phyloP scores from a whole-genome alignment of 345 rosid genomes.

The Sisymbrium irio region DNA sequence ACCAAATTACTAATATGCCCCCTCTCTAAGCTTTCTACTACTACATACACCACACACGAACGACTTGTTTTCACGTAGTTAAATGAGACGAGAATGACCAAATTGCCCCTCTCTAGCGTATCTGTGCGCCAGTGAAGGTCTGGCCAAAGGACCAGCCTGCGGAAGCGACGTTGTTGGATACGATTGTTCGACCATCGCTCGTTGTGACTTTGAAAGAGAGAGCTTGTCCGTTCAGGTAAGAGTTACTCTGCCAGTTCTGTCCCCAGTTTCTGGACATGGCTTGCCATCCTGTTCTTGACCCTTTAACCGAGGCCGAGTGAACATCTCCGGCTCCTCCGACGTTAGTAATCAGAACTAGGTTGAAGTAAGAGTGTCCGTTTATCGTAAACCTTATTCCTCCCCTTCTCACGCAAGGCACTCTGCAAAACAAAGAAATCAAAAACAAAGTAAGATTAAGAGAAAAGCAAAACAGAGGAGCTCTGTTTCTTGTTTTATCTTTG shows the following conservation, averaged over 20 bases:
- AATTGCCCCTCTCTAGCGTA: conserved; percentile 28
- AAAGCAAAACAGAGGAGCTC: conserved; percentile 1
- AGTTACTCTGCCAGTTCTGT: conserved; percentile 82
- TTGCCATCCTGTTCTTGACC: conserved; percentile 74
- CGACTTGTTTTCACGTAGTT: not conserved
- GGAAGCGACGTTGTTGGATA: conserved; percentile 61
- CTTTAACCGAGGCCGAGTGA: conserved; percentile 55
- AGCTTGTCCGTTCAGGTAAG: conserved; percentile 62
- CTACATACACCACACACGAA: not conserved
- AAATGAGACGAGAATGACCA: not conserved
- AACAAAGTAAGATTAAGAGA: not conserved
- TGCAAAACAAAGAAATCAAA: not conserved
- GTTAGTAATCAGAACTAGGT: conserved; percentile 67
- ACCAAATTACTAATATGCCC: conserved; percentile 22
- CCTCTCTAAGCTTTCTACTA: conserved; percentile 13
- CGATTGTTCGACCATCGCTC: conserved; percentile 57
- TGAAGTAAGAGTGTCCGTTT: conserved; percentile 83
- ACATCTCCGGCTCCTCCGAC: conserved; percentile 87
- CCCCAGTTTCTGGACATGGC: conserved; percentile 86
- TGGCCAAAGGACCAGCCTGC: conserved; percentile 81
- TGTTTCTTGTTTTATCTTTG: not conserved
- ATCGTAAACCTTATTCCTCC: conserved; percentile 77
- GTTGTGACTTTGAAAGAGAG: conserved; percentile 77
- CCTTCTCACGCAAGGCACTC: conserved; percentile 66
- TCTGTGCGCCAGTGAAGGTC: conserved; percentile 60